These are phyloP conservation scores for Haberlea rhodopensis DNA, from an alignment of 257 asterid species.

Conservation along the genomic window DNA sequence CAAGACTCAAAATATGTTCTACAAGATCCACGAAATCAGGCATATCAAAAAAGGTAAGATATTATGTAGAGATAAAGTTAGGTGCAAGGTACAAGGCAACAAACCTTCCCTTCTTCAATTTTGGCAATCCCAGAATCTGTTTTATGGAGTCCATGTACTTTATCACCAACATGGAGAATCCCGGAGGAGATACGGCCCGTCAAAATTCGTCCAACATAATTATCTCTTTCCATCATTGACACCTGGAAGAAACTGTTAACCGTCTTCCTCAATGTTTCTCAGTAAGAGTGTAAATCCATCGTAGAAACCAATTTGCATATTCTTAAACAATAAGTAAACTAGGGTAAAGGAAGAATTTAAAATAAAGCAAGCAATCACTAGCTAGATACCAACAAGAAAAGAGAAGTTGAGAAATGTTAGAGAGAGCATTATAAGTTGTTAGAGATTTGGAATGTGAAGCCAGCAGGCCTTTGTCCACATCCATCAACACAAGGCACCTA, in stretches of 20 bases:
- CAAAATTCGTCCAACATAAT: constrained; percentile 87
- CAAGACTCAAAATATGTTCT: constrained; percentile 5
- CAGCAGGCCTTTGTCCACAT: constrained; percentile 7
- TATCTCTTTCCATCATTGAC: constrained; percentile 98
- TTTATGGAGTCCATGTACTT: constrained; percentile 76
- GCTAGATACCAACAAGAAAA: constrained; percentile 13
- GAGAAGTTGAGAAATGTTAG: not conserved
- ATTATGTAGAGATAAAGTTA: not conserved
- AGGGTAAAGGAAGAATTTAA: constrained; percentile 12
- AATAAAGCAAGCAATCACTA: not conserved
- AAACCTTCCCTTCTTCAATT: constrained; percentile 96
- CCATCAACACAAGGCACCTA: constrained; percentile 9
- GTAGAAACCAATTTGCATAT: constrained; percentile 21
- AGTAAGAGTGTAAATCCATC: constrained; percentile 23
- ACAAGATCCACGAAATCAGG: constrained; percentile 12
- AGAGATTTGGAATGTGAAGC: constrained; percentile 9
- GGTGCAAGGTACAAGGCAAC: constrained; percentile 24
- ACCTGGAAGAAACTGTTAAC: constrained; percentile 79
- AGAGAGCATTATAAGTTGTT: constrained; percentile 12
- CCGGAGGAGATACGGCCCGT: constrained; percentile 94
- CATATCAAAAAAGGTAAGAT: constrained; percentile 9
- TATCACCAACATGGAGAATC: constrained; percentile 80
- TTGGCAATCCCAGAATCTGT: constrained; percentile 72
- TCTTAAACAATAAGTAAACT: constrained; percentile 9
- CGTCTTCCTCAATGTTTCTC: constrained; percentile 40